Base-by-base conservation (phyloP, 495 filamentous ascomycete genomes). In the Amphirosellinia nigrospora region DNA sequence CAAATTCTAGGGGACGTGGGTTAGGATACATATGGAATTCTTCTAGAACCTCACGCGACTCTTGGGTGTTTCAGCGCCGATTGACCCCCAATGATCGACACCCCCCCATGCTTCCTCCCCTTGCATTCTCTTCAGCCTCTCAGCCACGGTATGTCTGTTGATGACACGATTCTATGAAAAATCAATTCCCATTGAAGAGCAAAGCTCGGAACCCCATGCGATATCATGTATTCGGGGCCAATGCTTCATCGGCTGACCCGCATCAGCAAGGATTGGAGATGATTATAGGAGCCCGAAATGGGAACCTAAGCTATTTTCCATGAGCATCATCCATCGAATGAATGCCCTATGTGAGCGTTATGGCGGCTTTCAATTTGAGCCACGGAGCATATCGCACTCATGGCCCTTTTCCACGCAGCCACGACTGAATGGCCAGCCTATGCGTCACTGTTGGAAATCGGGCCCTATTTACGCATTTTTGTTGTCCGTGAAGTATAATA, bases 71-170 rank as follows among this genome's bases (percentile, higher is more conserved):
- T 32, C 36, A 23, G 36, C 59, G 13, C 13, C 39, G 3, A 32
- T 26, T 19, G 41, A 30, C 26, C 16, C 41, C 36, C 61, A 48
- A n/a, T 36, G 43, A 50, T 58, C 55, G 55, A 21, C 55, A 15
- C 32, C 61, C 61, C 61, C 61, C 61, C 39, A 64, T 62, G 59
- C 30, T 48, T 46, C 41, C 16, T 26, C 61, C 61, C 61, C 36
- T 46, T 43, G 41, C 61, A 64, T 46, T 28, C 16, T 36, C 61
- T 63, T 64, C 61, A 64, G 61, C 61, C 61, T 64, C 61, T 64
- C 43, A 43, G 36, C 61, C 19, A 50, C 61, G 13, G 7, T 23
- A 32, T 63, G 39, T 16, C 23, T 21, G 23, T 43, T n/a, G 19
- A 60, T 60, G 58, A 60, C 58, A 60, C 58, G 21, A 60, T 60